phyloP scores from a whole-genome alignment of 108 stramenopile genomes.

The Chaetoceros tenuissimus region DNA sequence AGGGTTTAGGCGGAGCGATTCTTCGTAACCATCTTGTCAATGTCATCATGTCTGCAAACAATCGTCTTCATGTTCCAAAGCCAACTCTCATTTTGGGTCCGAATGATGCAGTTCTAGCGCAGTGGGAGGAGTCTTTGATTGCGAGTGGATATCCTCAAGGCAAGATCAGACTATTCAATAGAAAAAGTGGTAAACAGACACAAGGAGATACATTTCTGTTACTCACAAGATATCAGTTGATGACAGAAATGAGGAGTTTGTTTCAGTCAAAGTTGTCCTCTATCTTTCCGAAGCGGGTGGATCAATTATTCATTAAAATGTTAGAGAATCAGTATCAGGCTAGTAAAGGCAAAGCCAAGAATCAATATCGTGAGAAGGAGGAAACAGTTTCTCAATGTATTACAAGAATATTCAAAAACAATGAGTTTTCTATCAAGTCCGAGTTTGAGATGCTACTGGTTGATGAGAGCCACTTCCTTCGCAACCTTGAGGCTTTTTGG shows the following conservation, averaged over 20 bases:
- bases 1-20: no score
- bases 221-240: conserved; percentile 23
- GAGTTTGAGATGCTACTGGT: conserved; percentile 26
- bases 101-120: conserved; percentile 27
- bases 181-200: no score
- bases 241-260: conserved; percentile 13
- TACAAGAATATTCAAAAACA: conserved; percentile 8
- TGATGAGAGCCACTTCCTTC: conserved; percentile 16
- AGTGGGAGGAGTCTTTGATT: conserved; percentile 27
- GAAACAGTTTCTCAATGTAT: conserved; percentile 11
- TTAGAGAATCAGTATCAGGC: conserved; percentile 21
- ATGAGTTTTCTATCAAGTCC: conserved; percentile 4
- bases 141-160: conserved; percentile 13
- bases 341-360: conserved; percentile 19
- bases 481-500: conserved; percentile 1
- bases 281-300: conserved; percentile 10
- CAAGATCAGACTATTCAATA: conserved; percentile 1
- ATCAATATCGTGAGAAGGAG: neutral
- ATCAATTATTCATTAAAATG: conserved; percentile 4
- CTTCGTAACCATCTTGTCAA: no score
- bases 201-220: conserved; percentile 13
- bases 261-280: conserved; percentile 8
- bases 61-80: no score
- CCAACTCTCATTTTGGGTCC: conserved; percentile 31
- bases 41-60: no score